Conservation (phyloP, 2,329 filamentous ascomycete species). For the Ascochyta rabiei region DNA sequence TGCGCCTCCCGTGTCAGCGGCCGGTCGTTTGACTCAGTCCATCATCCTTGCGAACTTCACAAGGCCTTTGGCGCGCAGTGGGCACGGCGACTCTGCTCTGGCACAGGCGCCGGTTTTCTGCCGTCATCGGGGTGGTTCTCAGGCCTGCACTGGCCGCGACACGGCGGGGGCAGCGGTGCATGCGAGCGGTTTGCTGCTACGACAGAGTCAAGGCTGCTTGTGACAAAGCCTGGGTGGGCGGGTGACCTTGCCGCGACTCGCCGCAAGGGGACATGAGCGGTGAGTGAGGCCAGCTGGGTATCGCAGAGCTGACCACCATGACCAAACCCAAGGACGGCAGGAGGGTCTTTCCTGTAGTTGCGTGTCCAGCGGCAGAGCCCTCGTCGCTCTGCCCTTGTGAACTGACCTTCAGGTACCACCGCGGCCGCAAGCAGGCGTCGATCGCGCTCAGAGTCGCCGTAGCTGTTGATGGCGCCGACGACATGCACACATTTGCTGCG, state of each 20-base stretch:
- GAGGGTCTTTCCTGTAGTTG: background rate
- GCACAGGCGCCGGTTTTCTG: background rate
- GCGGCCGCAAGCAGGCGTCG: background rate
- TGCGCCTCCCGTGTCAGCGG: background rate
- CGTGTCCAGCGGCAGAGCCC: background rate
- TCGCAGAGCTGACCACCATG: background rate
- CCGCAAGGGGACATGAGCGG: background rate
- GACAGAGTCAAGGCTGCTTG: background rate
- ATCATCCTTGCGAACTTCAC: constrained; percentile 7
- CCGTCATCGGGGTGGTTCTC: background rate
- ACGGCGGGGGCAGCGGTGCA: background rate
- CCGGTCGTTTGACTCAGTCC: background rate
- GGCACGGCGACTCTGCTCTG: background rate
- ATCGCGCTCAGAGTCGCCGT: background rate
- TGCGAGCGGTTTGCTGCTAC: background rate
- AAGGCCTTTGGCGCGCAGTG: background rate
- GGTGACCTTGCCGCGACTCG: background rate
- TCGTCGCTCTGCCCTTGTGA: background rate
- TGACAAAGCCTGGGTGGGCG: background rate
- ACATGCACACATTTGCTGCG: background rate
- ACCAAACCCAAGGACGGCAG: background rate
- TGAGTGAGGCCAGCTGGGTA: background rate
- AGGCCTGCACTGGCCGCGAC: background rate
- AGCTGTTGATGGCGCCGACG: background rate
- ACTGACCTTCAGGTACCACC: background rate